Evolutionary conservation across 2,329 filamentous ascomycete species (phyloP).

Genomic region (Pestalotiopsis sp.): DNA sequence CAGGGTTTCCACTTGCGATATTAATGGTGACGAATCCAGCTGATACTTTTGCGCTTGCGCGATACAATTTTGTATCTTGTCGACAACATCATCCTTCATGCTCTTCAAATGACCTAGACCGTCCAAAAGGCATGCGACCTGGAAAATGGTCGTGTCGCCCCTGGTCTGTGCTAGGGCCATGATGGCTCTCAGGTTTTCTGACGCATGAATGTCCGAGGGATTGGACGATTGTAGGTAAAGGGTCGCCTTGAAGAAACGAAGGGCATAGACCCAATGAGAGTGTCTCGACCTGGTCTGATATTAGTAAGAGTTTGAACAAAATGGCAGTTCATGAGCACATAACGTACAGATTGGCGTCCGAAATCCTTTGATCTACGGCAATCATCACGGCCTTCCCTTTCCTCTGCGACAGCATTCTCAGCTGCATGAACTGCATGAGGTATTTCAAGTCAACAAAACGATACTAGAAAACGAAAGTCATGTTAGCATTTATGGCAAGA

Average conservation of each 20-base stretch:
- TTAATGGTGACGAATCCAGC: slow-evolving; percentile 59
- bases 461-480: slow-evolving; percentile 37
- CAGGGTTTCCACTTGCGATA: slow-evolving; percentile 67
- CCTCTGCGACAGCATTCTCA: slow-evolving; percentile 68
- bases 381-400: slow-evolving; percentile 74
- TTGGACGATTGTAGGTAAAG: slow-evolving; percentile 64
- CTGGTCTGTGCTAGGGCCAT: slow-evolving; percentile 57
- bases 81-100: slow-evolving; percentile 63
- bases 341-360: slow-evolving; percentile 64
- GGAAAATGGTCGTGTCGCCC: slow-evolving; percentile 63
- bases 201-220: slow-evolving; percentile 60
- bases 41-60: slow-evolving; percentile 74
- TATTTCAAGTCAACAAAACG: slow-evolving; percentile 70
- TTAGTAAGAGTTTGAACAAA: slow-evolving; percentile 19
- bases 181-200: slow-evolving; percentile 70
- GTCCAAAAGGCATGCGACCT: slow-evolving; percentile 67
- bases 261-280: slow-evolving; percentile 73
- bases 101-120: slow-evolving; percentile 68
- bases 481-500: slow-evolving; percentile 15
- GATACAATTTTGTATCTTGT: slow-evolving; percentile 70
- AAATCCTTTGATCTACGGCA: slow-evolving; percentile 67
- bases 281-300: slow-evolving; percentile 52
- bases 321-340: not conserved
- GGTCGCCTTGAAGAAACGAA: slow-evolving; percentile 71
- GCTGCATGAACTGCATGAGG: slow-evolving; percentile 72